Base-by-base conservation (phyloP, 768 basidiomycete genomes). In the Psilocybe sp. region DNA sequence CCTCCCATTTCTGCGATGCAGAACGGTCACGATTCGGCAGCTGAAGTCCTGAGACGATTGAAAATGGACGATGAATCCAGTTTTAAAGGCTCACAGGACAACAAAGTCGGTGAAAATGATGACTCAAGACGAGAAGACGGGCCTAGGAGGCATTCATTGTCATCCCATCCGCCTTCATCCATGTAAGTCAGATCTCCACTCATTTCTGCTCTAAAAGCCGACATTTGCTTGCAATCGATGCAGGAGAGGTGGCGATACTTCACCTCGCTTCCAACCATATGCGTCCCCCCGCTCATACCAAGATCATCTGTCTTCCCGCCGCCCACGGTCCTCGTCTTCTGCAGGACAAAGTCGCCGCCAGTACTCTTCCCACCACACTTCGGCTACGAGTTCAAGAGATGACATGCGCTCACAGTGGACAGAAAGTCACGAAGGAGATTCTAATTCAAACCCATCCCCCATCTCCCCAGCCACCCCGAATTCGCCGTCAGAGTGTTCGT, bases 1-100 rank as follows among this genome's bases (percentile, higher is more conserved):
- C 86, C 85, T 1, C 84, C 85, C 1, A 87, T 87, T 49, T 82
- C 85, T 6, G 80, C 84, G 0, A 66, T 90, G 57, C 86, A 87
- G 62, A 80, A 81, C 51, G 62, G 83, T 43, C 73, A 82, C 8
- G 80, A 81, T 2, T 66, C 77, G 16, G 68, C 85, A 0, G 80
- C 82, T 4, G 80, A 84, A 5, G 87, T 89, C 6, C 65, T 89
- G 41, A 70, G 81, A 47, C 75, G 87, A 20, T 65, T 89, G n/a
- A 76, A 72, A 49, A 73, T 76, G 54, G 80, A 83, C 16, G 83
- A 84, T 44, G 72, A 76, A 28, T 28, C 23, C 34, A 45, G 50
- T 41, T 66, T 52, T 9, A n/a, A 18, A 11, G 31, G 33, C n/a
- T 40, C 50, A 58, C 23, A 66, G 61, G 34, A 28, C n/a, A n/a